These are phyloP conservation scores for Chlorella sp. DNA, from an alignment of 139 green algal species.

Conservation along the genomic window DNA sequence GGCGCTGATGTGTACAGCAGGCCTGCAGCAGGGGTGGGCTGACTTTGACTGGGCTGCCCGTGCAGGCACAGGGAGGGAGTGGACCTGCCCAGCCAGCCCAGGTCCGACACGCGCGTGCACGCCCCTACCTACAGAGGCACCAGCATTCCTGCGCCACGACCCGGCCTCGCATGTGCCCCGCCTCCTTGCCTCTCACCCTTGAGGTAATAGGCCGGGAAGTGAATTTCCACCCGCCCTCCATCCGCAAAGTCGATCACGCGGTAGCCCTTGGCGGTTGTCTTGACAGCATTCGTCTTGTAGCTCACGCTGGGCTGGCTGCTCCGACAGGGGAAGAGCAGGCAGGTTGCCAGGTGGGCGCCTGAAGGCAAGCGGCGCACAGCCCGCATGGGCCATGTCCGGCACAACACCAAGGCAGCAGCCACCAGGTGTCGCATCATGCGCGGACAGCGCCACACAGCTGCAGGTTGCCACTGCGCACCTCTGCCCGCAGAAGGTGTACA, in stretches of 20 bases:
- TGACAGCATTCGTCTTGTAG: slow-evolving; percentile 75
- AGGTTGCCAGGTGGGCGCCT: not conserved
- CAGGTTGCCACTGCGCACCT: not conserved
- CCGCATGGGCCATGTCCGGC: not conserved
- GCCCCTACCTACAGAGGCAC: too few relatives aligned
- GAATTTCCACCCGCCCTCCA: slow-evolving; percentile 68
- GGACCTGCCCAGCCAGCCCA: too few relatives aligned
- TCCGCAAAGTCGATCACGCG: slow-evolving; percentile 72
- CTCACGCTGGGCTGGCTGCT: slow-evolving; percentile 73
- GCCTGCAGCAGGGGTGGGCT: slow-evolving; percentile 32
- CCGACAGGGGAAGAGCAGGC: not conserved
- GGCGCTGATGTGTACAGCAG: slow-evolving; percentile 56
- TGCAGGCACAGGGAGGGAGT: not conserved
- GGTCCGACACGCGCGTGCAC: too few relatives aligned
- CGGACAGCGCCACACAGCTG: not conserved
- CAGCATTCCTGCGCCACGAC: too few relatives aligned
- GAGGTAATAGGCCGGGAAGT: slow-evolving; percentile 75
- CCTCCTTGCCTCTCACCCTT: slow-evolving; percentile 33
- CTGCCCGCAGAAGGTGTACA: slow-evolving; percentile 69
- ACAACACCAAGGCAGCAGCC: too few relatives aligned
- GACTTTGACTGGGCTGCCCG: too few relatives aligned
- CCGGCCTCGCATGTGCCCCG: too few relatives aligned
- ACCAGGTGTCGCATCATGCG: too few relatives aligned
- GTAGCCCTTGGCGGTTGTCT: slow-evolving; percentile 72
- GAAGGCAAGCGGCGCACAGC: not conserved